Base-by-base conservation (phyloP, 2,329 filamentous ascomycete genomes). In the Dactylella cylindrospora region DNA sequence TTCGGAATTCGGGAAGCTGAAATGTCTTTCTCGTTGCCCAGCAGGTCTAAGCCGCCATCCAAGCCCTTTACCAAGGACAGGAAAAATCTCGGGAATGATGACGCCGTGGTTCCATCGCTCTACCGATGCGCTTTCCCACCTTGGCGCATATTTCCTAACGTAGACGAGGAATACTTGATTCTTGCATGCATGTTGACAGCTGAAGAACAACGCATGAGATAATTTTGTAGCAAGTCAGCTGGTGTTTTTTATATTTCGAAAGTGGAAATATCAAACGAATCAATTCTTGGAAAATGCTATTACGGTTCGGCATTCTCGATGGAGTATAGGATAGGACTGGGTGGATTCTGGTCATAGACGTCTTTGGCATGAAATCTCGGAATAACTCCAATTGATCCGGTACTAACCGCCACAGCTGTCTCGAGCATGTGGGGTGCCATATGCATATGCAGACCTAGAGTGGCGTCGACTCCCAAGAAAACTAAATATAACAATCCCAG, bases 321-420 rank as follows among this genome's bases (percentile, higher is more conserved):
- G 36, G 33, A 9, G 26, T 36, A 8, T n/a, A n/a, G n/a, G n/a
- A n/a, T n/a, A n/a, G n/a, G n/a, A n/a, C n/a, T n/a, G n/a, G n/a
- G 23, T 47, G 41, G 26, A 23, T 20, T 32, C n/a, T n/a, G n/a
- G n/a, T n/a, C n/a, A n/a, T n/a, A n/a, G n/a, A n/a, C n/a, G n/a
- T 20, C 5, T 28, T 33, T 32, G 12, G 12, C 20, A 38, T n/a
- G n/a, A 29, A 31, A 36, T 3, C 28, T 44, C 52, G 52, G 52
- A 57, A 36, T 41, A 57, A 49, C 44, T 57, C 29, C 12, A 26
- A 17, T 49, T 57, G 49, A 29, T 39, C 52, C 52, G 52, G 52
- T 57, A 49, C 44, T 39, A 44, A 43, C 52, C 49, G 44, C 36
- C 44, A 57, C 44, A 44, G 15, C 10, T 57, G 44, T 43, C 36